Evolutionary conservation across 768 basidiomycete species (phyloP), one percentile per base, ranked within the genome.

Genomic region (Mycena filopes): DNA sequence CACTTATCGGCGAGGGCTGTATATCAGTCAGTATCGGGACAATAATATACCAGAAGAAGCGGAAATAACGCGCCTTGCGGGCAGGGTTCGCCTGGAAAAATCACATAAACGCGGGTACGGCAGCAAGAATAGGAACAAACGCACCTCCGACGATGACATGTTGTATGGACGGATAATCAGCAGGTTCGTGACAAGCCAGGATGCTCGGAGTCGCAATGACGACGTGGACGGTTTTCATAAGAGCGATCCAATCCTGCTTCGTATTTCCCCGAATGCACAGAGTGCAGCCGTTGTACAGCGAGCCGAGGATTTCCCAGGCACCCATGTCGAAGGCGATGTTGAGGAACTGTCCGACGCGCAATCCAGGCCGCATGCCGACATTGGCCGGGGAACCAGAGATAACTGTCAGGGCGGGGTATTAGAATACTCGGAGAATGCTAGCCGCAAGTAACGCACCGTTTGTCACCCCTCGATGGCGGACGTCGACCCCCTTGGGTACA

Each of bases 271-370:
- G 78, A 21, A 84, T 72, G 73, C 80, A 81, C 7, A 84, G 77
- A 1, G 82, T 83, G 63, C 79, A 78, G 2, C 82, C 83, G 64
- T 83, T 83, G 65, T 74, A 75, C 29, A 84, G 74, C 20, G 82
- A 76, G 10, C 80, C 81, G 21, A 83, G 77, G 16, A 80, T 80
- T 69, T 84, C 82, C 82, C 82, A 83, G 12, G 80, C 81, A 42
- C 79, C 79, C 81, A 83, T 82, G 65, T 83, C 82, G 66, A 83
- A 83, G 6, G 80, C 81, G 38, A 83, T 75, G 60, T 82, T 82
- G 38, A 83, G 73, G n/a, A 82, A 74, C 67, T 83, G 82, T 7
- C 79, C 76, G 21, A 83, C 82, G 18, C 79, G 75, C 15, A 77
- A 66, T 3, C 81, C 80, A 0, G 81, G 80, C 21, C 65, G 59